Percentiles rank a stretch among this genome's conserved stretches.
phyloP scores from a whole-genome alignment of 83 land plant genomes.

The Larix sibirica region DNA sequence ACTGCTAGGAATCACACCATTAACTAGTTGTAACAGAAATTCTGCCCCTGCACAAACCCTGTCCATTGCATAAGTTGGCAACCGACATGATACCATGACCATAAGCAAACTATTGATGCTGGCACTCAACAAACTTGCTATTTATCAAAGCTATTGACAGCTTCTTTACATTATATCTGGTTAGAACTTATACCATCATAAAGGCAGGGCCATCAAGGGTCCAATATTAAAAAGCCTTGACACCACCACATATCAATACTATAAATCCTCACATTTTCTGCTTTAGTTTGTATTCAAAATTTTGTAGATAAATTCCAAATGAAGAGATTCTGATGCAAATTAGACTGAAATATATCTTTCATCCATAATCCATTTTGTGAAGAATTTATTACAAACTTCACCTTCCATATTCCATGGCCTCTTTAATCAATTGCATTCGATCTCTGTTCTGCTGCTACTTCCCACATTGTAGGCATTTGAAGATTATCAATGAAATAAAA shows the following conservation, averaged over 20 bases:
- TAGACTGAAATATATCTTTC: background rate
- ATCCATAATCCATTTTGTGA: background rate
- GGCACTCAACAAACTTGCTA: conserved; percentile 10
- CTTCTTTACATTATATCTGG: conserved; percentile 13
- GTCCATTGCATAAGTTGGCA: conserved; percentile 20
- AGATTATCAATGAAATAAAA: too few relatives aligned
- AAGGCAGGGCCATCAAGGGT: background rate
- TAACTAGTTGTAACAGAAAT: conserved; percentile 66
- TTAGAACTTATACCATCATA: background rate
- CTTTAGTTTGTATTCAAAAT: background rate
- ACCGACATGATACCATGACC: conserved; percentile 10
- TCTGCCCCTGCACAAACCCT: conserved; percentile 97
- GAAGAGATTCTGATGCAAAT: background rate
- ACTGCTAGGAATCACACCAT: conserved; percentile 59
- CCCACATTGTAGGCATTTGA: too few relatives aligned
- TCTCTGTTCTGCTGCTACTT: too few relatives aligned
- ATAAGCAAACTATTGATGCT: background rate
- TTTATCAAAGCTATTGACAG: background rate
- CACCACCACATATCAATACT: background rate
- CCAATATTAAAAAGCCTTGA: background rate
- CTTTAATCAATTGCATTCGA: background rate
- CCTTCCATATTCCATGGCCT: background rate
- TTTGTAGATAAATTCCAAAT: background rate
- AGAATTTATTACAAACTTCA: background rate
- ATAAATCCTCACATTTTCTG: background rate